Base-by-base conservation (phyloP, 2,329 filamentous ascomycete species). In the Cadophora sp. region DNA sequence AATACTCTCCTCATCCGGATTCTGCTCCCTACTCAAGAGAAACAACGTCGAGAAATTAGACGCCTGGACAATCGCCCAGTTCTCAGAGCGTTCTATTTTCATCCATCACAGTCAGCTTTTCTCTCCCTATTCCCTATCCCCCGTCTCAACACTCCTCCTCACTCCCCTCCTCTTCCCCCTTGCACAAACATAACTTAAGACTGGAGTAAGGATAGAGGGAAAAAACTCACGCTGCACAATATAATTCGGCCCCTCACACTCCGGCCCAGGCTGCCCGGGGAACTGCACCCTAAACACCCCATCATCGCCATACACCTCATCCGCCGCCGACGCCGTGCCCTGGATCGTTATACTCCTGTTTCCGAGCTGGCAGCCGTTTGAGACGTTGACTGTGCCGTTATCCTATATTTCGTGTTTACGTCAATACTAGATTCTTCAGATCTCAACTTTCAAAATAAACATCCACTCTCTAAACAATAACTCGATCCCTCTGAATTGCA, bases 1-100 rank as follows among this genome's bases (percentile, higher is more conserved):
- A 62, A 62, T 62, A 30, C 41, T 62, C 11, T 39, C 60, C 45
- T 62, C 60, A 16, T 14, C 30, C 9, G 60, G 60, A 62, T 53
- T 62, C 33, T 45, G 60, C 27, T 43, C 45, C 60, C 60, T 43
- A 41, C 60, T 62, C 33, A 62, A 43, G 13, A 62, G 7, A 43
- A 62, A 62, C 33, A 62, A 22, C 14, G 60, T 62, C 13, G 60
- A 62, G 33, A 62, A 62, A 27, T 62, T 62, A 30, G 47, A 53
- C 16, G 60, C 30, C 8, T 62, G 60, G n/a, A 62, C 60, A 43
- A 62, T 62, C 3, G 47, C 60, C 30, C 47, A 62, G 20, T 41
- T 41, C 13, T 50, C 47, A 24, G 48, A 33, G 8, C 50, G 50
- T 45, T 62, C 60, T 62, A 20, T 48, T 30, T 24, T 24, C 45